Conservation (phyloP, 176 grass and related monocot species). For the Otatea glauca region DNA sequence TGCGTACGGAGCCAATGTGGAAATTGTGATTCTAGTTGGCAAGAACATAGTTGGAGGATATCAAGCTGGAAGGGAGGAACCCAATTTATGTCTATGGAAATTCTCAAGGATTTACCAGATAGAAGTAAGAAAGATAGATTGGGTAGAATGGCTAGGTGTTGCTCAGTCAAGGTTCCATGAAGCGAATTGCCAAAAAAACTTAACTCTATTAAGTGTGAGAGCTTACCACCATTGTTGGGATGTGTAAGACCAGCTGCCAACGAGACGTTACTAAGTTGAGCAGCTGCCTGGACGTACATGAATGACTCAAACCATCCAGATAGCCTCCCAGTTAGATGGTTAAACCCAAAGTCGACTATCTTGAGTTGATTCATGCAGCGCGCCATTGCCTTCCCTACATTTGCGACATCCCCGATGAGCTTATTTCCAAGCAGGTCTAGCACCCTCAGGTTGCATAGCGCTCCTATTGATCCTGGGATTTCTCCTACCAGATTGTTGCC, state of each 20-base stretch:
- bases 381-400: slow-evolving; percentile 53
- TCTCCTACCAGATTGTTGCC: no score
- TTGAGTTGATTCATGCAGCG: no score
- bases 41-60: background rate
- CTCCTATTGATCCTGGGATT: no score
- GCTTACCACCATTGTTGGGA: background rate
- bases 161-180: background rate
- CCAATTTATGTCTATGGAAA: no score
- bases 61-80: slow-evolving; percentile 43
- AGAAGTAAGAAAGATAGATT: no score
- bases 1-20: slow-evolving; percentile 26
- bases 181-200: background rate
- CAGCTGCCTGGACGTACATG: background rate
- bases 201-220: background rate
- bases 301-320: background rate
- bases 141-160: no score
- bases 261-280: background rate
- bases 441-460: no score
- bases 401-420: slow-evolving; percentile 70
- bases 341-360: background rate
- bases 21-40: slow-evolving; percentile 27
- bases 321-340: no score
- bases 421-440: no score
- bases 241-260: background rate
- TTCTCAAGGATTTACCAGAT: no score